These are phyloP conservation scores for Patellifolia procumbens DNA, from an alignment of 179 eudicot species.

Conservation along the genomic window DNA sequence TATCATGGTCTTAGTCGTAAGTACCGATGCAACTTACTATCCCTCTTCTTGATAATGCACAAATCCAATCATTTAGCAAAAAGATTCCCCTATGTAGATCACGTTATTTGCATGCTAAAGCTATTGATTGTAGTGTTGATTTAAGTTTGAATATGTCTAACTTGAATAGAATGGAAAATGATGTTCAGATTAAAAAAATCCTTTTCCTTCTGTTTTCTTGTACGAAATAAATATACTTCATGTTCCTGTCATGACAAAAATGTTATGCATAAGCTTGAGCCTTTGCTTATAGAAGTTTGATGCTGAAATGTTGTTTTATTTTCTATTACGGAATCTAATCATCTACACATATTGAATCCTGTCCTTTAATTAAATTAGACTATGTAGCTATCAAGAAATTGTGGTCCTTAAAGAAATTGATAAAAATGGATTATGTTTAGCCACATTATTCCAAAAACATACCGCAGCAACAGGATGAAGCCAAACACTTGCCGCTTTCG, in stretches of 20 bases:
- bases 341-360: background rate
- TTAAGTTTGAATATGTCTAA: background rate
- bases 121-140: background rate
- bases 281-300: background rate
- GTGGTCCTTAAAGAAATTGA: background rate
- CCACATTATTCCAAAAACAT: constrained; percentile 10
- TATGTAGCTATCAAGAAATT: background rate
- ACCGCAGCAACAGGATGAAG: constrained; percentile 8
- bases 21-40: too few relatives aligned
- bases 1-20: too few relatives aligned
- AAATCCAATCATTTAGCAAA: too few relatives aligned
- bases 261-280: background rate
- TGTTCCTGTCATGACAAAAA: background rate
- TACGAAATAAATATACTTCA: background rate
- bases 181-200: background rate
- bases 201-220: background rate
- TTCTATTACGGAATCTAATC: background rate
- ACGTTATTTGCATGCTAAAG: too few relatives aligned
- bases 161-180: background rate
- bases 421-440: background rate
- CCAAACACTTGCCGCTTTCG: constrained; percentile 16
- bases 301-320: background rate
- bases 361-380: background rate
- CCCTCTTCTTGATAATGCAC: too few relatives aligned
- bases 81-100: too few relatives aligned